A percentile compares a stretch with the other conserved stretches of the same genome.
Conservation (phyloP, 495 filamentous ascomycete genomes). For the Hypoxylon trugodes region DNA sequence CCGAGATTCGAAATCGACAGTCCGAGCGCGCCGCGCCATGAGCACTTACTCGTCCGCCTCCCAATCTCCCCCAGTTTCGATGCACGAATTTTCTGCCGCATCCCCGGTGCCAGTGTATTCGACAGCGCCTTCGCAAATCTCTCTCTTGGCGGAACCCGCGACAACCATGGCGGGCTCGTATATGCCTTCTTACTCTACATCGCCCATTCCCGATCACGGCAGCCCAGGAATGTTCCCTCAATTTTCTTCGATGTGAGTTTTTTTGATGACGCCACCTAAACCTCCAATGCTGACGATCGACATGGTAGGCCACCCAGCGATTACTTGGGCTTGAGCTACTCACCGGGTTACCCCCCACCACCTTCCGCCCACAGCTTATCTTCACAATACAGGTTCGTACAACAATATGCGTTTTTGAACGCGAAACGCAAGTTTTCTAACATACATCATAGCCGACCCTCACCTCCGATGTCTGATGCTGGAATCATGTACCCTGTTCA, state of each 20-base stretch:
- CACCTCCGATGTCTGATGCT: constrained; percentile 49
- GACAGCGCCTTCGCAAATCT: constrained; percentile 54
- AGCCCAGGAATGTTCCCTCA: constrained; percentile 50
- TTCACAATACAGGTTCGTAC: constrained; percentile 55
- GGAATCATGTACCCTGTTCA: constrained; percentile 56
- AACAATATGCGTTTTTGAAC: neutral
- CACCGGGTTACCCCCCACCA: constrained; percentile 47
- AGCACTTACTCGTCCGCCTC: constrained; percentile 52
- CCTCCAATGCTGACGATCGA: constrained; percentile 22
- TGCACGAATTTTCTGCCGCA: constrained; percentile 52
- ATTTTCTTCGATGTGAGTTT: constrained; percentile 43
- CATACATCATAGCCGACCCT: constrained; percentile 42
- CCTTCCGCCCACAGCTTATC: constrained; percentile 49
- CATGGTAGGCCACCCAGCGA: constrained; percentile 41
- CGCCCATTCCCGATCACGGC: constrained; percentile 53
- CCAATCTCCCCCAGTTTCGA: constrained; percentile 51
- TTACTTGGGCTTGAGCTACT: constrained; percentile 49
- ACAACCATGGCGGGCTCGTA: constrained; percentile 48
- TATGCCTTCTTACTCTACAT: constrained; percentile 52
- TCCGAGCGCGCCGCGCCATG: constrained; percentile 50
- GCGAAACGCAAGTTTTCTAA: constrained; percentile 30
- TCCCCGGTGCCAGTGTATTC: constrained; percentile 57
- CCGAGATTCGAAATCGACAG: constrained; percentile 51
- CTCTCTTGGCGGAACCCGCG: constrained; percentile 55
- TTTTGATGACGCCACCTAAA: neutral